Base-by-base conservation (phyloP, 805 yeast species). In the Starmerella tilneyi region DNA sequence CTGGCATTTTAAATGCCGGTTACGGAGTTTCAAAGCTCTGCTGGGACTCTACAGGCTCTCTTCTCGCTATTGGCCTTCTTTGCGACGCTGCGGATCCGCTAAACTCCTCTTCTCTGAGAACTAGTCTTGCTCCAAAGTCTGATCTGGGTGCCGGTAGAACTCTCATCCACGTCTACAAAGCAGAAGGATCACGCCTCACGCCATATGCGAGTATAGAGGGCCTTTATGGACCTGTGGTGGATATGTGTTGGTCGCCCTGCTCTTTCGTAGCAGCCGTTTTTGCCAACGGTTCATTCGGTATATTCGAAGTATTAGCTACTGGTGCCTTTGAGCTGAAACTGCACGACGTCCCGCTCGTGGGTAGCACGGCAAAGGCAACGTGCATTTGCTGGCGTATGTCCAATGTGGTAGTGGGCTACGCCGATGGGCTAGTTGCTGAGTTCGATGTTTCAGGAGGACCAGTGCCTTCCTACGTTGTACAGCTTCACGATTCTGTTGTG, bases 381-480 rank as follows among this genome's bases (percentile, higher is more conserved):
- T 59, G 73, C 28, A 78, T 72, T 50, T 73, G 73, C 61, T 32
- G 74, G 5, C 67, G 68, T 9, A 54, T 65, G 5, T 62, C 65
- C 3, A 63, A 57, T 11, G 58, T 81, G 1, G 58, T 79, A 2
- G 74, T 76, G 24, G 89, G 88, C 0, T 70, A 75, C 5, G 59
- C 67, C 2, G 71, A 74, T 43, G 92, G 92, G 0, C 64, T 64
- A 24, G 61, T 81, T 9, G 78, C 76, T 0, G 85, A 79, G 55
- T 78, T 70, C 47, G 63, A 68, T 9, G 53, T 76, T 1, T 30
- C 53, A 3, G 60, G 60, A 13, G 26, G 37, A 2, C 17, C 44
- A 0, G 8, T 20, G 16, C 76, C 76, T 0, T 63, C 70, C 1
- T 68, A 50, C 46, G 58, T 66, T 21, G 55, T 58, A 22, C 70